Evolutionary conservation across 805 yeast species (phyloP).

Genomic region (Barnettozyma wickerhamii): DNA sequence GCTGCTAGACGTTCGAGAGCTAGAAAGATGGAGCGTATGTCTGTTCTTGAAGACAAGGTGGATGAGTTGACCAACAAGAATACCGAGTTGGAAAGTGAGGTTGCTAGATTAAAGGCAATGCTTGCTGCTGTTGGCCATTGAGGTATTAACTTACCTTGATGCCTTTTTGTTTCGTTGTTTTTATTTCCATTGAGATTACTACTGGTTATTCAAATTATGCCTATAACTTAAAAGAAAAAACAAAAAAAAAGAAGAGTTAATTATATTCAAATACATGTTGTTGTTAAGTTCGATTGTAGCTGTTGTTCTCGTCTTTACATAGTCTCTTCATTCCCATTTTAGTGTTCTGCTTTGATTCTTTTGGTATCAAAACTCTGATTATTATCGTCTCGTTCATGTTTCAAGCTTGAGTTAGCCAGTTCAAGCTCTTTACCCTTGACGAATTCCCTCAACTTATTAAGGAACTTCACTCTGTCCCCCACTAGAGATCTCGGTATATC

Average conservation of each 20-base stretch:
- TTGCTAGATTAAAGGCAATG: slow-evolving; percentile 51
- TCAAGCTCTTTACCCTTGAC: background rate
- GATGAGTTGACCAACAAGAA: slow-evolving; percentile 59
- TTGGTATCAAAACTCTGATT: too few relatives aligned
- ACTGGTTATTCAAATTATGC: background rate
- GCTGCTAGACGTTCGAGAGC: slow-evolving; percentile 97
- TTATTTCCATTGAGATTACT: background rate
- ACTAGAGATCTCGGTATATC: slow-evolving; percentile 2
- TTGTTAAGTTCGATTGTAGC: background rate
- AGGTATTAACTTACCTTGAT: background rate
- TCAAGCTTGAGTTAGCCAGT: too few relatives aligned
- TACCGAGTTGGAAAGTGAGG: slow-evolving; percentile 56
- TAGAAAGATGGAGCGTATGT: slow-evolving; percentile 84
- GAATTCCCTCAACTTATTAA: slow-evolving; percentile 3
- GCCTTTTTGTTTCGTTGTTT: background rate
- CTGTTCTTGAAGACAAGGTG: slow-evolving; percentile 74
- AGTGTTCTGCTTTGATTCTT: background rate
- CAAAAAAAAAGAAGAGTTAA: background rate
- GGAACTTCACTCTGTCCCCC: background rate
- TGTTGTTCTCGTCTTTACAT: too few relatives aligned
- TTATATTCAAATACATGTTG: too few relatives aligned
- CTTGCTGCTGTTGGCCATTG: slow-evolving; percentile 27
- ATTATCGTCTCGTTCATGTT: too few relatives aligned
- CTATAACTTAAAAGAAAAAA: background rate
- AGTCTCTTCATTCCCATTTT: too few relatives aligned